Evolutionary conservation across 805 yeast species (phyloP), one percentile per base, ranked within the genome.

Genomic region (Cyberlindnera euphorbiae): DNA sequence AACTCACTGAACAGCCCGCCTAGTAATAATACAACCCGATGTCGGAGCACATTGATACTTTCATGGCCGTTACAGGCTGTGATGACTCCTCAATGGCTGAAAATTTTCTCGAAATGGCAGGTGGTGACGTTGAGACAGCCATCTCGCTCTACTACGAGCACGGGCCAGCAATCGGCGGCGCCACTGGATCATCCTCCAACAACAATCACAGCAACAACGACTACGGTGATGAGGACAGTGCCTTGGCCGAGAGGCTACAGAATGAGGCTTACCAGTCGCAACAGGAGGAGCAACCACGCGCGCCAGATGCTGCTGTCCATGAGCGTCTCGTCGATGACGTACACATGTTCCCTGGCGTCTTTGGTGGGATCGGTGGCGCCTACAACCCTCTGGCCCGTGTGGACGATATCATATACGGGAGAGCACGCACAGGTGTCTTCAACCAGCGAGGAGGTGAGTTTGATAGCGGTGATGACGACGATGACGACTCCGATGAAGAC

Each of bases 61-160:
- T 93, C 59, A 66, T 89, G 58, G 89, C 90, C 27, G 79, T 93
- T 36, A 88, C 97, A 0, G 83, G 86, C 16, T 75, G 77, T 3
- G 69, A 76, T 2, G 90, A 83, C 53, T 69, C 73, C 1, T 69
- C 68, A 5, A 63, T 73, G 10, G 97, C 97, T 1, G 64, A 69
- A 35, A 86, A 81, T 47, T 93, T 81, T 53, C 58, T 93, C 15
- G 88, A 81, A 17, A 78, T 90, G 64, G 72, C 90, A 5, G 88
- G 81, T 33, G 77, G 77, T 30, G 76, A 86, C 55, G 56, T 90
- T 23, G 95, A 89, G 39, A 73, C 77, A 15, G 97, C 98, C 0
- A 84, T 93, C 7, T 77, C 87, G 11, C 64, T 93, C 29, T 93
- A 64, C 59, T 80, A 83, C 62, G 97, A 93, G 47, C 73, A 71